These are phyloP conservation scores for Mediolabrus comicus DNA, from an alignment of 108 stramenopile species.

Conservation along the genomic window DNA sequence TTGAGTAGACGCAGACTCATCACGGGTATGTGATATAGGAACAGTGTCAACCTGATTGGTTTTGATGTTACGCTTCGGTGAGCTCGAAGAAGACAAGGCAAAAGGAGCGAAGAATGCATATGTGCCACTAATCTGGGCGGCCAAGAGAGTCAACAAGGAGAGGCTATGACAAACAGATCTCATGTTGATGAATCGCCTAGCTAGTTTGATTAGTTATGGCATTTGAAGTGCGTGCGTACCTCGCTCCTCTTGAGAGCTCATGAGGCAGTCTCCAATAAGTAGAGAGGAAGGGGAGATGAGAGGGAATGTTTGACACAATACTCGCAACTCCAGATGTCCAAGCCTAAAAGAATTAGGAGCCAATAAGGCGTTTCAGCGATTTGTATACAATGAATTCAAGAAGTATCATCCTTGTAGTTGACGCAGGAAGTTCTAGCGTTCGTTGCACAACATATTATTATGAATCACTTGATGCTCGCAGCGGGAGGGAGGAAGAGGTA, in stretches of 20 bases:
- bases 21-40: slow-evolving; percentile 35
- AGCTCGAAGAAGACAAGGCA: slow-evolving; percentile 21
- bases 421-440: slow-evolving; percentile 66
- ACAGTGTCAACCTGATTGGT: slow-evolving; percentile 25
- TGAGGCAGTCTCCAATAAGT: too few relatives aligned
- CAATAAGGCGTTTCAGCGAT: too few relatives aligned
- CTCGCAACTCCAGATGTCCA: too few relatives aligned
- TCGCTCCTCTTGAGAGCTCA: too few relatives aligned
- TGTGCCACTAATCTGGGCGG: neutral
- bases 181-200: neutral
- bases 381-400: slow-evolving; percentile 10
- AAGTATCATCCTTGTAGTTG: slow-evolving; percentile 62
- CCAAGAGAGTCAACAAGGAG: neutral
- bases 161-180: neutral
- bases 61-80: slow-evolving; percentile 14
- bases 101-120: neutral
- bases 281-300: too few relatives aligned
- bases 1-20: slow-evolving; percentile 43
- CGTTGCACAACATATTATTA: slow-evolving; percentile 41
- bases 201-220: too few relatives aligned
- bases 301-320: too few relatives aligned
- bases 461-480: slow-evolving; percentile 1
- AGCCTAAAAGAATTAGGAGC: too few relatives aligned
- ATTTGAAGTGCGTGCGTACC: too few relatives aligned
- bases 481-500: neutral